Conservation (phyloP, 108 stramenopile species). For the Cyclotella choctawhatcheeana region DNA sequence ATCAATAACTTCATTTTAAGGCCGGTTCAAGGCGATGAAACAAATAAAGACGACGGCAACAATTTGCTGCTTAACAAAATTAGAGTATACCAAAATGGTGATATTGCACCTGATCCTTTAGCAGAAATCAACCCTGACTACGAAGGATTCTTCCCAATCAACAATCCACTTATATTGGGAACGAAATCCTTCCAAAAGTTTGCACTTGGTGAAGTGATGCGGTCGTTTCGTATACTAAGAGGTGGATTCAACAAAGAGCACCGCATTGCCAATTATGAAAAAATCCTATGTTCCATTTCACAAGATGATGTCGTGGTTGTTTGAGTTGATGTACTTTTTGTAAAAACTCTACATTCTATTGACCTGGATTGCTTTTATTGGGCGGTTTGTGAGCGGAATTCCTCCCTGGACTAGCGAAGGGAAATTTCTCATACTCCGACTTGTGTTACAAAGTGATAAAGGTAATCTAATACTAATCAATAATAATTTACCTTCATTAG, state of each 20-base stretch:
- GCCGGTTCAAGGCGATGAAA: background rate
- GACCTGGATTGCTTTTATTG: background rate
- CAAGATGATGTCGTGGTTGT: conserved; percentile 11
- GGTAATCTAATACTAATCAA: background rate
- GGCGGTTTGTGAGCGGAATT: conserved; percentile 9
- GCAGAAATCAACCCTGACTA: conserved; percentile 21
- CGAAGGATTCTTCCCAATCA: conserved; percentile 14
- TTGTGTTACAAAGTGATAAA: background rate
- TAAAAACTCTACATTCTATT: background rate
- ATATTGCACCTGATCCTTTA: conserved; percentile 20
- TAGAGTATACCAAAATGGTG: conserved; percentile 18
- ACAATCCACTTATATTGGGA: conserved; percentile 17
- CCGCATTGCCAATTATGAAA: conserved; percentile 13
- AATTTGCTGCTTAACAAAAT: background rate
- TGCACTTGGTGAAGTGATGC: conserved; percentile 9
- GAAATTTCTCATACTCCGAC: background rate
- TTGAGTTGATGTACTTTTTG: background rate
- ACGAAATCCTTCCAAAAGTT: conserved; percentile 18
- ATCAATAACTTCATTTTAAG: conserved; percentile 8
- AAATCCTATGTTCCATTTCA: conserved; percentile 6
- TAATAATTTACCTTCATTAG: background rate
- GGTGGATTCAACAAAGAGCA: conserved; percentile 24
- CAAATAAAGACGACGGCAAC: background rate
- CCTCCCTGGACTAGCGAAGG: background rate
- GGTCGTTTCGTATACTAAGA: conserved; percentile 21